phyloP scores from a whole-genome alignment of 1,284 basidiomycete species.

The Sporisorium exsertum region DNA sequence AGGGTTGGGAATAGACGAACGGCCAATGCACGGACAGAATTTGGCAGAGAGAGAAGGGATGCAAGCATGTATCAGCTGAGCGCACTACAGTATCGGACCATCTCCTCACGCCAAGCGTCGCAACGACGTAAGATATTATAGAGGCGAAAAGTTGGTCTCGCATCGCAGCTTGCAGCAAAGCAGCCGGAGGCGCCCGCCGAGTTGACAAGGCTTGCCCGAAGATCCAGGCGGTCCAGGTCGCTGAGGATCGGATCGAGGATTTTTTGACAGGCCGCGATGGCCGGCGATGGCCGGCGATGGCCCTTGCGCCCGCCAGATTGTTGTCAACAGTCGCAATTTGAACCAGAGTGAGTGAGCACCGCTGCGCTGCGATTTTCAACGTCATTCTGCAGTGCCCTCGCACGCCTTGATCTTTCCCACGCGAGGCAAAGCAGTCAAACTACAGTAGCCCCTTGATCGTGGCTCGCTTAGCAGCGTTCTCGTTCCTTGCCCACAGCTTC shows the following conservation, averaged over 20 bases:
- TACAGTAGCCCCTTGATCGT: too few relatives aligned
- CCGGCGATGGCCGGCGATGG: not conserved
- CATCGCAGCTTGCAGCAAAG: slow-evolving; percentile 2
- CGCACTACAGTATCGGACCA: too few relatives aligned
- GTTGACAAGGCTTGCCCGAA: not conserved
- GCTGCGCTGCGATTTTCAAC: not conserved
- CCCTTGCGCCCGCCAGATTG: not conserved
- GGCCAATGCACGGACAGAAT: not conserved
- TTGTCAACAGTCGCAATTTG: not conserved
- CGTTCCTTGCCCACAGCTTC: too few relatives aligned
- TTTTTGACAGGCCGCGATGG: not conserved
- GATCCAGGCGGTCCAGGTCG: not conserved
- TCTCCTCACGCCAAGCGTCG: not conserved
- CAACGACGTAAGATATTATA: not conserved
- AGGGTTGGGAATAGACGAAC: not conserved
- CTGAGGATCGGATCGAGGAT: slow-evolving; percentile 8
- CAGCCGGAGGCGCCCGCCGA: too few relatives aligned
- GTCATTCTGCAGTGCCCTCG: not conserved
- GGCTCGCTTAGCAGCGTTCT: too few relatives aligned
- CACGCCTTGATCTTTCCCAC: too few relatives aligned
- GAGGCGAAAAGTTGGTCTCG: too few relatives aligned
- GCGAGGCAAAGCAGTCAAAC: too few relatives aligned
- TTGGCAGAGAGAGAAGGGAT: too few relatives aligned
- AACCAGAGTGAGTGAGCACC: slow-evolving; percentile 5
- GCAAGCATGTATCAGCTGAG: too few relatives aligned